Base-by-base conservation (phyloP, 768 basidiomycete species). In the Boletellus ananiceps region DNA sequence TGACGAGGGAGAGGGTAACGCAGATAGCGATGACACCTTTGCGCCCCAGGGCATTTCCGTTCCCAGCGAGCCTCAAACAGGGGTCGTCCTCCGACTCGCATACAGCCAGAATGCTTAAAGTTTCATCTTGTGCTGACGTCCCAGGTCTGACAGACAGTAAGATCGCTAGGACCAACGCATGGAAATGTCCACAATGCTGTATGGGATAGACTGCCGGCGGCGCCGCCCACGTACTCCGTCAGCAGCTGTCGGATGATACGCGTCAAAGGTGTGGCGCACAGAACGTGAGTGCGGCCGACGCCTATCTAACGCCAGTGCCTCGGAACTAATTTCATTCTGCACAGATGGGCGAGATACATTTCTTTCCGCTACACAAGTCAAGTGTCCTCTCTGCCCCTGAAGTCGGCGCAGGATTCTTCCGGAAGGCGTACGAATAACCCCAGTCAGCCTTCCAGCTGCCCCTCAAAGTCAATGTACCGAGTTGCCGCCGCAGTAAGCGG, bases 391-490 rank as follows among this genome's bases (percentile, higher is more conserved):
- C 37, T 47, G 14, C 50, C 58, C 16, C 35, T 65, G 40, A 68
- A 61, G 46, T 63, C 66, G 21, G 45, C 51, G 5, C 47, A 14
- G 12, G 36, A 19, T 15, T 5, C 48, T 23, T 15, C 53, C 29
- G 19, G 5, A 8, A 16, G 8, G 13, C 46, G 13, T 5, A 18
- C 13, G 3, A 36, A 34, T 8, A 27, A 14, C n/a, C 16, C n/a
- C 5, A 37, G 14, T 12, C 34, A 21, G 0, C 38, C 49, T 18
- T 54, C 57, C 5, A 1, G 40, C 16, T 70, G 69, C 21, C 71
- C 69, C 15, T 68, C 70, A 48, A 70, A 71, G 58, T 70, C 69
- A 9, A 70, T 71, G 70, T 71, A 68, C 55, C 65, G 69, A 44
- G 56, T 70, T 8, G 69, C 69, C 19, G 34, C 13, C 15, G 55